These are phyloP conservation scores for Zygotorulaspora sp. DNA, from an alignment of 805 yeast genomes.

Conservation along the genomic window DNA sequence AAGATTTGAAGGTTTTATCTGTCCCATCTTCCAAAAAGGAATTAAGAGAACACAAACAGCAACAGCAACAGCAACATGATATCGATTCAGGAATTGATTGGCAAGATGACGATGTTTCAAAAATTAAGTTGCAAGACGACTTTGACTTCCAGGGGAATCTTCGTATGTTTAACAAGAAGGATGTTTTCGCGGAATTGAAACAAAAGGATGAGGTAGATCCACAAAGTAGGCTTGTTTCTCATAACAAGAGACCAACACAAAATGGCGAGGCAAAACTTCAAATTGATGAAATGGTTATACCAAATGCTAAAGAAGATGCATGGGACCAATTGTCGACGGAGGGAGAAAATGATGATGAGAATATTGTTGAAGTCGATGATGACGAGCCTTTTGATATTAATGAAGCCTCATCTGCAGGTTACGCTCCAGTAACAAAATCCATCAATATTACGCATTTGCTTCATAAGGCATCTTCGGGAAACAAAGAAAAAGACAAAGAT, in stretches of 20 bases:
- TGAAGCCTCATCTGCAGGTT: slow-evolving; percentile 21
- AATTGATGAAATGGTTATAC: slow-evolving; percentile 70
- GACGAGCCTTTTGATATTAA: slow-evolving; percentile 21
- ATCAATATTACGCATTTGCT: slow-evolving; percentile 36
- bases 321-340: slow-evolving; percentile 45
- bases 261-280: slow-evolving; percentile 44
- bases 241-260: slow-evolving; percentile 48
- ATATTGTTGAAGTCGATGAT: slow-evolving; percentile 11
- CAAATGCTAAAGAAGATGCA: slow-evolving; percentile 42
- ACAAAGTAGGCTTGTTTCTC: slow-evolving; percentile 64
- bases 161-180: slow-evolving; percentile 72
- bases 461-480: slow-evolving; percentile 25
- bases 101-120: slow-evolving; percentile 46
- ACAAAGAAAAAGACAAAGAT: slow-evolving; percentile 12
- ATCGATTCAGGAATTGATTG: slow-evolving; percentile 40
- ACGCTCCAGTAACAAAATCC: slow-evolving; percentile 34
- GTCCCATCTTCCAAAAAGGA: slow-evolving; percentile 20
- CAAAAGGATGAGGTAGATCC: slow-evolving; percentile 58
- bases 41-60: slow-evolving; percentile 6
- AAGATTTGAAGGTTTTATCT: slow-evolving; percentile 33
- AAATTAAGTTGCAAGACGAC: slow-evolving; percentile 51
- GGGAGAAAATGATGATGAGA: slow-evolving; percentile 7
- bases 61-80: slow-evolving; percentile 7
- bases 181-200: slow-evolving; percentile 74
- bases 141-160: slow-evolving; percentile 84